Conservation (phyloP, 1,284 basidiomycete genomes). For the Wolfiporia cocos region DNA sequence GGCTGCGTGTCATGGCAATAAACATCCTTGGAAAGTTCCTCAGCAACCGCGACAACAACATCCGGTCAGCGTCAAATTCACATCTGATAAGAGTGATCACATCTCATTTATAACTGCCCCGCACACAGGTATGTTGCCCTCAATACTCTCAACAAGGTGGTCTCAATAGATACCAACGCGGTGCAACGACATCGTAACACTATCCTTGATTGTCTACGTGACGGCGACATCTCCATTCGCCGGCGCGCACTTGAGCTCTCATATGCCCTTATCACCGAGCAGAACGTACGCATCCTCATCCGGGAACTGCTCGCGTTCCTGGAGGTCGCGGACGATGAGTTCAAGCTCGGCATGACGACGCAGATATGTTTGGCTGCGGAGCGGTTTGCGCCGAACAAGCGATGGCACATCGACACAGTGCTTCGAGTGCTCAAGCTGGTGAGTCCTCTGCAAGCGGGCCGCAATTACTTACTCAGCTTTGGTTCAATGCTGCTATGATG, state of each 20-base stretch:
- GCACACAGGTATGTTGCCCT: slow-evolving; percentile 86
- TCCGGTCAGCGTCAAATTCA: slow-evolving; percentile 73
- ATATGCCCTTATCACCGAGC: slow-evolving; percentile 96
- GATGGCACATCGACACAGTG: slow-evolving; percentile 99
- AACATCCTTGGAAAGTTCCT: slow-evolving; percentile 99
- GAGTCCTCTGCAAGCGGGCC: slow-evolving; percentile 24
- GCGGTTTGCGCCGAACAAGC: slow-evolving; percentile 93
- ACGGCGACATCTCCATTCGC: slow-evolving; percentile 98
- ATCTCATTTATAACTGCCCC: too few relatives aligned
- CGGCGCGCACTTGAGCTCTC: slow-evolving; percentile 95
- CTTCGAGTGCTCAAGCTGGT: slow-evolving; percentile 90
- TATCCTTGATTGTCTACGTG: slow-evolving; percentile 95
- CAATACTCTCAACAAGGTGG: slow-evolving; percentile 98
- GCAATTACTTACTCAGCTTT: neutral
- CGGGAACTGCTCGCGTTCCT: slow-evolving; percentile 94
- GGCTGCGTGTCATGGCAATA: slow-evolving; percentile 98
- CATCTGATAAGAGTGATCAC: too few relatives aligned
- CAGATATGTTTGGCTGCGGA: slow-evolving; percentile 97
- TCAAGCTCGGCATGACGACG: slow-evolving; percentile 97
- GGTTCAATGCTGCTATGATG: neutral
- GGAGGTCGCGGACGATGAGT: slow-evolving; percentile 98
- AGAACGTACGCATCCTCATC: slow-evolving; percentile 90
- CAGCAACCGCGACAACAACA: slow-evolving; percentile 98
- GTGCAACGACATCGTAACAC: slow-evolving; percentile 98
- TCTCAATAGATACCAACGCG: slow-evolving; percentile 96